Evolutionary conservation across 768 basidiomycete genomes (phyloP).

Genomic region (Tephrocybe sp.): DNA sequence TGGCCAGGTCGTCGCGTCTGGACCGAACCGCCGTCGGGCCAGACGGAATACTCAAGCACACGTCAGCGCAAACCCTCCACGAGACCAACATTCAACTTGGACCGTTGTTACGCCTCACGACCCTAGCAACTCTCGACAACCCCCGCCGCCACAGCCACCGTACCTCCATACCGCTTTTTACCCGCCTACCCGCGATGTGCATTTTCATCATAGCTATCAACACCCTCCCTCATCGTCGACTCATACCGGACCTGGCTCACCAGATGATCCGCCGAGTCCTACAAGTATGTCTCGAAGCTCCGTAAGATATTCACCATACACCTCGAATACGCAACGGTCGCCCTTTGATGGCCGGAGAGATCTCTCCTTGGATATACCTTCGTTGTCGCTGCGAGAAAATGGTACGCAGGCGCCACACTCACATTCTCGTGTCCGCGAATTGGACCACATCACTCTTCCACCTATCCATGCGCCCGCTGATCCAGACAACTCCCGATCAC

Average conservation of each 20-base stretch:
- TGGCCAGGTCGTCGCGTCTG: slow-evolving; percentile 73
- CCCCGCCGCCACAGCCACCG: slow-evolving; percentile 5
- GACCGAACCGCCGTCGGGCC: slow-evolving; percentile 59
- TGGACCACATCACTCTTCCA: slow-evolving; percentile 38
- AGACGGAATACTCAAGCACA: slow-evolving; percentile 50
- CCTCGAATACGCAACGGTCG: slow-evolving; percentile 22
- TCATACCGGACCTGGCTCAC: slow-evolving; percentile 7
- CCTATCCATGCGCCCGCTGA: slow-evolving; percentile 36
- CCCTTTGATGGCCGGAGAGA: slow-evolving; percentile 19
- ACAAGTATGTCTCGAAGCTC: slow-evolving; percentile 9
- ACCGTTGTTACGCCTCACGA: slow-evolving; percentile 41
- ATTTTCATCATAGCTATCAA: slow-evolving; percentile 15
- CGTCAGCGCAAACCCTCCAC: slow-evolving; percentile 18
- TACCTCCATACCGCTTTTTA: slow-evolving; percentile 16
- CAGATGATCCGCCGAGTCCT: slow-evolving; percentile 13
- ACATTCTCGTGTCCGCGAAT: not conserved
- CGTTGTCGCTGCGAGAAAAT: slow-evolving; percentile 23
- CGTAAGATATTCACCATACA: slow-evolving; percentile 28
- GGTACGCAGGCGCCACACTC: slow-evolving; percentile 2
- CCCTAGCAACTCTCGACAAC: slow-evolving; percentile 8
- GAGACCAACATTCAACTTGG: slow-evolving; percentile 35
- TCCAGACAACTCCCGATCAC: slow-evolving; percentile 28
- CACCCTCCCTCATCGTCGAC: slow-evolving; percentile 9
- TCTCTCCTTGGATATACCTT: slow-evolving; percentile 34
- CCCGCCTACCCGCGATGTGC: slow-evolving; percentile 12